phyloP scores from a whole-genome alignment of 2,329 filamentous ascomycete genomes.

The Xylaria sp. region DNA sequence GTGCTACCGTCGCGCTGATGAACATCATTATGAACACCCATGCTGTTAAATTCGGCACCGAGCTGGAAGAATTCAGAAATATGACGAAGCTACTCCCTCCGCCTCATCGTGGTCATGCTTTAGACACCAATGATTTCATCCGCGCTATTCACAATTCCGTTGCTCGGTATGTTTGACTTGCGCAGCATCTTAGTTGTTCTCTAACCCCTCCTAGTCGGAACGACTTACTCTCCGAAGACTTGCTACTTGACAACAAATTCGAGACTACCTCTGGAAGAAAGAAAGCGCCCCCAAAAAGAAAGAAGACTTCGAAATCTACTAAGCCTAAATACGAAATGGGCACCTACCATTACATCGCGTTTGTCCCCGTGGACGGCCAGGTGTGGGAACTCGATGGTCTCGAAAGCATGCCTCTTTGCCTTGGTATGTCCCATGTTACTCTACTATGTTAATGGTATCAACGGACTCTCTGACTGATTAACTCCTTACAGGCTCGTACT shows the following conservation, averaged over 20 bases:
- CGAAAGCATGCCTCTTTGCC: constrained; percentile 72
- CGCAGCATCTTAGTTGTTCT: neutral
- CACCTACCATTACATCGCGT: constrained; percentile 89
- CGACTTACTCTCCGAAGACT: constrained; percentile 78
- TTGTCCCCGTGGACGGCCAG: constrained; percentile 76
- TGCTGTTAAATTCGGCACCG: constrained; percentile 72
- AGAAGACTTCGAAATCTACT: constrained; percentile 39
- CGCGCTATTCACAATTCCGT: constrained; percentile 89
- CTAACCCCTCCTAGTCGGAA: constrained; percentile 63
- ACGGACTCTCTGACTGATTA: constrained; percentile 17
- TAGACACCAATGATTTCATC: constrained; percentile 80
- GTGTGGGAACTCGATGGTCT: constrained; percentile 93
- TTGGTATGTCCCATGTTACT: constrained; percentile 58
- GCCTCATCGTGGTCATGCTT: constrained; percentile 76
- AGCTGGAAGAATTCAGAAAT: constrained; percentile 76
- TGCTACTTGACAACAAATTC: constrained; percentile 69
- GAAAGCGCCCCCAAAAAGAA: constrained; percentile 37
- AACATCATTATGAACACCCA: constrained; percentile 92
- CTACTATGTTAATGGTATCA: neutral
- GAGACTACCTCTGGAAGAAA: constrained; percentile 51
- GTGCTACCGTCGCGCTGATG: constrained; percentile 89
- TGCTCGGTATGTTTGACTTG: constrained; percentile 63
- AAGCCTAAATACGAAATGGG: constrained; percentile 65
- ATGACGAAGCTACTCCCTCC: constrained; percentile 76
- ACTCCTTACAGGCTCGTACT: constrained; percentile 52